Evolutionary conservation across 495 filamentous ascomycete species (phyloP).

Genomic region (Lasiosphaeriaceae sp.): DNA sequence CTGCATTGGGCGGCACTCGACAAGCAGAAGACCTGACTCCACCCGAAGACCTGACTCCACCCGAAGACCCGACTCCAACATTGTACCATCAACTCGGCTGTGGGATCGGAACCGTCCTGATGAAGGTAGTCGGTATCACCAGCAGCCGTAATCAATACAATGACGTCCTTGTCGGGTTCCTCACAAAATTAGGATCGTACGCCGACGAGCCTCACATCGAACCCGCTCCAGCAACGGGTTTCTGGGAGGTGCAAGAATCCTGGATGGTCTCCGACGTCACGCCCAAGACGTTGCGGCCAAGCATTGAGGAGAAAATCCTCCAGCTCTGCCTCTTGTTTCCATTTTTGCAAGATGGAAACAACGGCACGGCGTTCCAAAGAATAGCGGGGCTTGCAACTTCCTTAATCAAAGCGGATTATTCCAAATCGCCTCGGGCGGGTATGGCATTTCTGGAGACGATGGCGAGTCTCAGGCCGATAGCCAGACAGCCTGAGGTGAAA

Average conservation of each 20-base stretch:
- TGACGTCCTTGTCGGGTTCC: background rate
- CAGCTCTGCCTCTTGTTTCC: slow-evolving; percentile 2
- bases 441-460: slow-evolving; percentile 15
- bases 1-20: too few species aligned
- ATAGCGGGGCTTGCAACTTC: slow-evolving; percentile 1
- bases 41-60: too few species aligned
- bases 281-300: background rate
- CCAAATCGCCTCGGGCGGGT: background rate
- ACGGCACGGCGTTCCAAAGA: background rate
- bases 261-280: background rate
- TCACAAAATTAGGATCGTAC: background rate
- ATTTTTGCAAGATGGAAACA: background rate
- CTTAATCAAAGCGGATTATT: slow-evolving; percentile 12
- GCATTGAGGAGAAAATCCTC: slow-evolving; percentile 8
- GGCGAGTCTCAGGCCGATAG: background rate
- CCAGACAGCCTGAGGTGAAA: background rate
- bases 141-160: background rate
- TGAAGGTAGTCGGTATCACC: slow-evolving; percentile 2
- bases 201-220: background rate
- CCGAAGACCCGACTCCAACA: too few species aligned
- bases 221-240: background rate
- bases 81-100: background rate
- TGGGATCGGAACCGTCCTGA: slow-evolving; percentile 1
- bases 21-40: too few species aligned
- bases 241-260: slow-evolving; percentile 4